A percentile compares a stretch with the other conserved stretches of the same genome.
Evolutionary conservation across 2,329 filamentous ascomycete genomes (phyloP).

Genomic region (Parascedosporium putredinis): DNA sequence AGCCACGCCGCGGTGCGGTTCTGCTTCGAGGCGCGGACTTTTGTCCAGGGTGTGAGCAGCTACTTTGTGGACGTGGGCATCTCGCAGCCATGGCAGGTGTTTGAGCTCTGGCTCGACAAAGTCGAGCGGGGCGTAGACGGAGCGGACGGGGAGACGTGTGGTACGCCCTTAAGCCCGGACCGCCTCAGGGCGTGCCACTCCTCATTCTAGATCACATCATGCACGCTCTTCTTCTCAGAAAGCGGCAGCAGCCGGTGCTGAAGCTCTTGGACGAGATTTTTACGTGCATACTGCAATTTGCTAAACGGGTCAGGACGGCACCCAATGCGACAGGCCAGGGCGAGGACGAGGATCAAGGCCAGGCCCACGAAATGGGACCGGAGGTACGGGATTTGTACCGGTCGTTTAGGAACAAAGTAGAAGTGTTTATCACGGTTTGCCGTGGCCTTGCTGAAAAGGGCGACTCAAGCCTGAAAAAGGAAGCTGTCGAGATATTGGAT

Average conservation of each 20-base stretch:
- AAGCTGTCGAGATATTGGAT: constrained; percentile 18
- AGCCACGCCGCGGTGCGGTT: constrained; percentile 44
- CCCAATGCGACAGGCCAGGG: constrained; percentile 21
- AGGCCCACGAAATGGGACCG: no score
- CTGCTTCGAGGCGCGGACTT: constrained; percentile 67
- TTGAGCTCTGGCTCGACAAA: constrained; percentile 53
- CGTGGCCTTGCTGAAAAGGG: constrained; percentile 56
- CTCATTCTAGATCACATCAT: constrained; percentile 64
- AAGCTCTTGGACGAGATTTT: constrained; percentile 71
- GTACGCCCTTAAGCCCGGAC: constrained; percentile 49
- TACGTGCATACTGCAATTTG: constrained; percentile 58
- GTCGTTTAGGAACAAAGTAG: constrained; percentile 59
- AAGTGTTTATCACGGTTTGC: constrained; percentile 65
- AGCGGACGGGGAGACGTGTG: constrained; percentile 33
- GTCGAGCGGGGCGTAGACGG: constrained; percentile 52
- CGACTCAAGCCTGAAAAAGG: constrained; percentile 28
- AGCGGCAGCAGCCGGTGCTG: constrained; percentile 63
- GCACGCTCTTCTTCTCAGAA: constrained; percentile 61
- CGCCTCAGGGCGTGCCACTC: constrained; percentile 62
- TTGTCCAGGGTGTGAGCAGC: constrained; percentile 59
- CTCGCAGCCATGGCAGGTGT: constrained; percentile 58
- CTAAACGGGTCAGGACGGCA: constrained; percentile 35
- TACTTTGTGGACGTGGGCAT: constrained; percentile 79
- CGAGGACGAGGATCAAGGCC: constrained; percentile 2
- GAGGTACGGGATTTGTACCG: constrained; percentile 42